Evolutionary conservation across 257 asterid species (phyloP).

Genomic region (Pogostemon cablin): DNA sequence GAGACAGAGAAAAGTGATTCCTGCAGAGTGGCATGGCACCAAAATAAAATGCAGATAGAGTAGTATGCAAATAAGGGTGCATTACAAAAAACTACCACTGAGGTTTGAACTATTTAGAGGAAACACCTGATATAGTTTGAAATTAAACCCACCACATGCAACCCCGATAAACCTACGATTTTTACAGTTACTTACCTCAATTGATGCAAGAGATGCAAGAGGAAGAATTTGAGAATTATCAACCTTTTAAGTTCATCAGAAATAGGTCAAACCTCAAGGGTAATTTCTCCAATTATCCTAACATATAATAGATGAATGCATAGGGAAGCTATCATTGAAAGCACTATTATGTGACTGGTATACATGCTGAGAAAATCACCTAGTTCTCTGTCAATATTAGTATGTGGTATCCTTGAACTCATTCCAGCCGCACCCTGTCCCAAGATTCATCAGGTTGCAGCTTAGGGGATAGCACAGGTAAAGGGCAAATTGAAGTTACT

Average conservation of each 20-base stretch:
- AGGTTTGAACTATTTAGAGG: neutral
- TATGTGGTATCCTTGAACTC: constrained; percentile 75
- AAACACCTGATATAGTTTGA: neutral
- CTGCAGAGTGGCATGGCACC: neutral
- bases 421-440: constrained; percentile 79
- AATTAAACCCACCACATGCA: neutral
- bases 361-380: constrained; percentile 45
- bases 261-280: neutral
- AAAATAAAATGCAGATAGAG: too few relatives aligned
- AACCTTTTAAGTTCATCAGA: neutral
- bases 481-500: constrained; percentile 39
- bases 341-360: neutral
- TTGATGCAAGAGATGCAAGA: neutral
- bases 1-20: neutral
- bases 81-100: neutral
- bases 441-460: constrained; percentile 32
- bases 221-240: neutral
- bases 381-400: constrained; percentile 69
- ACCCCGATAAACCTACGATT: neutral
- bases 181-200: neutral
- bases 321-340: constrained; percentile 13
- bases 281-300: neutral
- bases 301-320: neutral
- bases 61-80: neutral
- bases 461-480: constrained; percentile 25